A percentile compares a stretch with the other conserved stretches of the same genome.
Evolutionary conservation across 306 rosid species (phyloP).

Genomic region (Prunus kanzakura): DNA sequence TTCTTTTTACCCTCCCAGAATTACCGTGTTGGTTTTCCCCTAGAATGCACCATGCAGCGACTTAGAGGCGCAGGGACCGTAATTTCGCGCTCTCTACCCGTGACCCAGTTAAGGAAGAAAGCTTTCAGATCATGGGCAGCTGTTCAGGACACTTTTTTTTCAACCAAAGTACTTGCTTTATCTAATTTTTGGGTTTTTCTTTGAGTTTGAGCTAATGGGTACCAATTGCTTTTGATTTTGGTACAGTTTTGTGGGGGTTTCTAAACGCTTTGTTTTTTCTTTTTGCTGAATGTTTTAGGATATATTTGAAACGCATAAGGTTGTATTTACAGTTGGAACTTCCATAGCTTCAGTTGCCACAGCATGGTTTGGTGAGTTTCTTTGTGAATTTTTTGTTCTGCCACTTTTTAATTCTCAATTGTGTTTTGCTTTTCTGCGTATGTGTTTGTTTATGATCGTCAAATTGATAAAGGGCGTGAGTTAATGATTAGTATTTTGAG

Average conservation of each 20-base stretch:
- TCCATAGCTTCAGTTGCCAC: slow-evolving; percentile 87
- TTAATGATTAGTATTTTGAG: not conserved
- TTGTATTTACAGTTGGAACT: slow-evolving; percentile 85
- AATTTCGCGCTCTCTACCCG: slow-evolving; percentile 29
- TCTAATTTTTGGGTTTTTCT: not conserved
- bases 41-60: slow-evolving; percentile 59
- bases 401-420: not conserved
- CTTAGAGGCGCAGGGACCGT: slow-evolving; percentile 41
- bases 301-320: slow-evolving; percentile 74
- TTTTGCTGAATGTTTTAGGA: slow-evolving; percentile 33
- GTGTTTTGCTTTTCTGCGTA: not conserved
- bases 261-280: not conserved
- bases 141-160: slow-evolving; percentile 64
- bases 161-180: slow-evolving; percentile 55
- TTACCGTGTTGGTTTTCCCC: not conserved
- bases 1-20: slow-evolving; percentile 15
- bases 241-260: not conserved
- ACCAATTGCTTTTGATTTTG: not conserved
- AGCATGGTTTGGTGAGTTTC: slow-evolving; percentile 67
- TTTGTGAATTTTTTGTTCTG: not conserved
- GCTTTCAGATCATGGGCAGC: slow-evolving; percentile 71
- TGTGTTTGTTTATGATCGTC: not conserved
- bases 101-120: slow-evolving; percentile 52
- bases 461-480: not conserved
- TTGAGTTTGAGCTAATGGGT: not conserved